A percentile compares a stretch with the other conserved stretches of the same genome.
Conservation (phyloP, 2,329 filamentous ascomycete species). For the Elsinoe perseae region DNA sequence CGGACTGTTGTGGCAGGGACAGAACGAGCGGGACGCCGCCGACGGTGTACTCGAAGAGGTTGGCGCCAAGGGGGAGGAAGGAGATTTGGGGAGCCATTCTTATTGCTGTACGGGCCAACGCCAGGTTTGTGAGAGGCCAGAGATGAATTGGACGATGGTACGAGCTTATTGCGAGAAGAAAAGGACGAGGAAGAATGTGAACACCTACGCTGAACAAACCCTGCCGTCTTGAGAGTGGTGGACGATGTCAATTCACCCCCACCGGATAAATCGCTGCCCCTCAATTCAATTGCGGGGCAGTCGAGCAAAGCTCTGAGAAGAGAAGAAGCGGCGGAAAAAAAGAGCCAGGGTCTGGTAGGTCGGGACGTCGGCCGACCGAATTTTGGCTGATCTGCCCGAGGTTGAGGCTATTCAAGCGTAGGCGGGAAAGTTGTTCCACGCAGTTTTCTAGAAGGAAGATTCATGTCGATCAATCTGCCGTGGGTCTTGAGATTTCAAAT, state of each 20-base stretch:
- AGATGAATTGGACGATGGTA: background rate
- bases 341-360: background rate
- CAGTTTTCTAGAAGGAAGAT: background rate
- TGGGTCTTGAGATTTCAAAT: background rate
- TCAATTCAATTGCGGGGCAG: conserved; percentile 1
- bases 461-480: background rate
- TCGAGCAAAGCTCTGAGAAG: background rate
- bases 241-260: background rate
- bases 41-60: conserved; percentile 73
- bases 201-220: background rate
- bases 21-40: conserved; percentile 80
- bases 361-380: background rate
- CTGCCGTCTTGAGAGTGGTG: background rate
- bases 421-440: background rate
- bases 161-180: background rate
- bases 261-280: conserved; percentile 12
- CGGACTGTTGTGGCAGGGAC: conserved; percentile 66
- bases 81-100: conserved; percentile 37
- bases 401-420: background rate
- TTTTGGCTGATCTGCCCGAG: conserved; percentile 10
- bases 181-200: no score
- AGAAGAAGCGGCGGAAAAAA: background rate
- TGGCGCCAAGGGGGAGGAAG: conserved; percentile 69
- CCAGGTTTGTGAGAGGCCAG: background rate
- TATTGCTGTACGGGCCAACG: background rate